Conservation (phyloP, 1,139 yeast genomes). For the Pichia sp. region DNA sequence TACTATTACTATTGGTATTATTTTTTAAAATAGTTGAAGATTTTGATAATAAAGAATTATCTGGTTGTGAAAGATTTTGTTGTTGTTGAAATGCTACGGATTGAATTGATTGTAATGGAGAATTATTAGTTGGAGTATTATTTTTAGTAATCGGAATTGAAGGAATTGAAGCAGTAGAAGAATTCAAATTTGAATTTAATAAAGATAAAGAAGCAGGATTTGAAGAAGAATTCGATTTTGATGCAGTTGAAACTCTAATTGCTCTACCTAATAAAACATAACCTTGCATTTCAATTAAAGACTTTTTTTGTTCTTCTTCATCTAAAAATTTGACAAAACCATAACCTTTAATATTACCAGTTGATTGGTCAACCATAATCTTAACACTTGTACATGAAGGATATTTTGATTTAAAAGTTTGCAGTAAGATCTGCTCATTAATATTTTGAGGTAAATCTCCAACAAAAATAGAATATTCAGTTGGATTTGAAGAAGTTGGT, state of each 20-base stretch:
- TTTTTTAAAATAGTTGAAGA: conserved; percentile 23
- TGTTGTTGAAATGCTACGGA: neutral
- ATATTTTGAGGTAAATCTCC: conserved; percentile 73
- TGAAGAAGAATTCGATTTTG: conserved; percentile 34
- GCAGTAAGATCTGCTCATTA: conserved; percentile 62
- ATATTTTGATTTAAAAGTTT: conserved; percentile 58
- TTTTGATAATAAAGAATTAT: conserved; percentile 18
- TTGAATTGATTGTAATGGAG: neutral
- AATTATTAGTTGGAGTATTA: neutral
- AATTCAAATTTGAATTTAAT: neutral
- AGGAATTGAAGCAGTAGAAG: neutral
- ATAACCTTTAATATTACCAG: conserved; percentile 69
- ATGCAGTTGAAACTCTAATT: conserved; percentile 64
- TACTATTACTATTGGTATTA: conserved; percentile 1
- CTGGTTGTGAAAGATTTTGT: neutral
- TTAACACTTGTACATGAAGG: conserved; percentile 61
- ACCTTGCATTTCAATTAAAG: conserved; percentile 68
- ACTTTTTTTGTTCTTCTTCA: conserved; percentile 57
- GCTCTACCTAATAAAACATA: conserved; percentile 71
- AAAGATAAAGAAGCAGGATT: neutral
- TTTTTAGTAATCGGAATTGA: neutral
- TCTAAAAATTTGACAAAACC: conserved; percentile 69
- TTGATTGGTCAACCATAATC: conserved; percentile 69
- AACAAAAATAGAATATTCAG: conserved; percentile 62
- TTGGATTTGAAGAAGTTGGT: conserved; percentile 6